Evolutionary conservation across 2,329 filamentous ascomycete genomes (phyloP).

Genomic region (Colletotrichum tanaceti): DNA sequence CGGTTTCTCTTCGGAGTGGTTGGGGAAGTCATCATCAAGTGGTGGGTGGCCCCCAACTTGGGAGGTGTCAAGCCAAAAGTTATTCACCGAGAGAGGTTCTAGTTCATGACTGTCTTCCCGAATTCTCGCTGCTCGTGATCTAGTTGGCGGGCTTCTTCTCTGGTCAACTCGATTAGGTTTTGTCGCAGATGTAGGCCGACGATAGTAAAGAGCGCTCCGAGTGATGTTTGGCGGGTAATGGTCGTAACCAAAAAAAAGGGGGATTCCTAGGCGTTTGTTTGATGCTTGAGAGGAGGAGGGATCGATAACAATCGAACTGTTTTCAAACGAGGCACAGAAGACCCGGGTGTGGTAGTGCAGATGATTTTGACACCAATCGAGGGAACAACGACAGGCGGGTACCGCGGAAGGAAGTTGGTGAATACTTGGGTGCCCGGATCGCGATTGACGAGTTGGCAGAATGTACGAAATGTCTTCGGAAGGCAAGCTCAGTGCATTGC

Average conservation of each 20-base stretch:
- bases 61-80: slow-evolving; percentile 11
- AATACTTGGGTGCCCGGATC: slow-evolving; percentile 6
- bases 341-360: slow-evolving; percentile 40
- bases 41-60: slow-evolving; percentile 1
- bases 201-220: slow-evolving; percentile 40
- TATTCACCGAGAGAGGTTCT: slow-evolving; percentile 13
- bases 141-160: background rate
- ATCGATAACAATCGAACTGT: slow-evolving; percentile 14
- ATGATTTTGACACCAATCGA: slow-evolving; percentile 43
- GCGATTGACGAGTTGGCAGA: slow-evolving; percentile 16
- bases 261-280: slow-evolving; percentile 42
- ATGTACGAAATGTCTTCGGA: slow-evolving; percentile 5
- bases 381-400: slow-evolving; percentile 31
- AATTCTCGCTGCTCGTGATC: slow-evolving; percentile 11
- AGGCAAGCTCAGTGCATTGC: background rate
- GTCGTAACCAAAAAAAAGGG: slow-evolving; percentile 49
- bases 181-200: slow-evolving; percentile 8
- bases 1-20: slow-evolving; percentile 1
- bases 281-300: slow-evolving; percentile 21
- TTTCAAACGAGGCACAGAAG: slow-evolving; percentile 12
- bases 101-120: slow-evolving; percentile 33
- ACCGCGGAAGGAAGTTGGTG: slow-evolving; percentile 27
- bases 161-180: background rate
- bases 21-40: slow-evolving; percentile 2
- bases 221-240: slow-evolving; percentile 46